Evolutionary conservation across 441 rosid genomes (phyloP).

Genomic region (Daphne laureola): DNA sequence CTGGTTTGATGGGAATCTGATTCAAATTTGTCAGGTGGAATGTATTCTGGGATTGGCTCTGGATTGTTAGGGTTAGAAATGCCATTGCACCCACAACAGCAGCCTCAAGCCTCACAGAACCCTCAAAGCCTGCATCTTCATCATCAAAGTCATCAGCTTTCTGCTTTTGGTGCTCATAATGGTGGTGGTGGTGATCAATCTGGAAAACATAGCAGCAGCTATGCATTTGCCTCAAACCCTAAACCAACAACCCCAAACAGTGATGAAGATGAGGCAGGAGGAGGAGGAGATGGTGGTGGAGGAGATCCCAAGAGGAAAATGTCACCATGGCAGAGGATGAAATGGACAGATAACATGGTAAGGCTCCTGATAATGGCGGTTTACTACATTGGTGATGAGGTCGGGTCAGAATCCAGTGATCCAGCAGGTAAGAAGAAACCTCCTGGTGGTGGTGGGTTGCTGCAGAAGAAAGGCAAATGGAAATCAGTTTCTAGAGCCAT

Average conservation of each 20-base stretch:
- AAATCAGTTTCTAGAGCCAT: conserved; percentile 88
- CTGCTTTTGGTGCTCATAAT: conserved; percentile 28
- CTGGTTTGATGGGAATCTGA: conserved; percentile 55
- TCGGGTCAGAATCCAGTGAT: conserved; percentile 47
- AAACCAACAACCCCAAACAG: conserved; percentile 53
- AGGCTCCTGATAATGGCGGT: conserved; percentile 78
- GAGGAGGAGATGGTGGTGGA: conserved; percentile 32
- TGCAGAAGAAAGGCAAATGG: conserved; percentile 99
- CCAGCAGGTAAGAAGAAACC: conserved; percentile 45
- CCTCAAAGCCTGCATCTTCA: conserved; percentile 32
- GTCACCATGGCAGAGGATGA: conserved; percentile 96
- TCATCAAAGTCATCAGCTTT: conserved; percentile 41
- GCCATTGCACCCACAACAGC: conserved; percentile 46
- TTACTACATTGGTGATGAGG: conserved; percentile 85
- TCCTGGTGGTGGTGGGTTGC: conserved; percentile 49
- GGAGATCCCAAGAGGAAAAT: conserved; percentile 52
- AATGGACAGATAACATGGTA: conserved; percentile 94
- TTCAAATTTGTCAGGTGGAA: conserved; percentile 44
- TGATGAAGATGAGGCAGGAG: conserved; percentile 65
- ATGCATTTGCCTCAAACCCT: conserved; percentile 31
- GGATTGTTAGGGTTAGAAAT: conserved; percentile 69
- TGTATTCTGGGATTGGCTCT: conserved; percentile 55
- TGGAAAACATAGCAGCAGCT: conserved; percentile 29
- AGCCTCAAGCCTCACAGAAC: conserved; percentile 26
- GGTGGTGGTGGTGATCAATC: conserved; percentile 27